A percentile compares a stretch with the other conserved stretches of the same genome.
phyloP scores from a whole-genome alignment of 1,284 basidiomycete species.

The Ganoderma meredithae region DNA sequence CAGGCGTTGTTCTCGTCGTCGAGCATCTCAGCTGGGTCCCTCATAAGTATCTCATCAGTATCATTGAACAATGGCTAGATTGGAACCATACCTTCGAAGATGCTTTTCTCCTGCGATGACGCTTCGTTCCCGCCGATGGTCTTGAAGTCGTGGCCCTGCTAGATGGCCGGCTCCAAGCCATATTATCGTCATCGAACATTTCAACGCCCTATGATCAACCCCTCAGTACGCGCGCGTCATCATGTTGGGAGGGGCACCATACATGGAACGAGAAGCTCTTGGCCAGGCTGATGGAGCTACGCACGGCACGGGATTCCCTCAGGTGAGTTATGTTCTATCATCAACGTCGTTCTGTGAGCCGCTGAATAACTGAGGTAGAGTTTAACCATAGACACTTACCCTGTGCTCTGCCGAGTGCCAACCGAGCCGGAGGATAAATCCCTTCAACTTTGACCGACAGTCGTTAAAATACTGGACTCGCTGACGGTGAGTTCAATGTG shows the following conservation, averaged over 20 bases:
- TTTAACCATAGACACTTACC: not conserved
- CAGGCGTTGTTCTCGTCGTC: constrained; percentile 32
- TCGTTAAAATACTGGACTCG: not conserved
- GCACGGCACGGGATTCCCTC: not conserved
- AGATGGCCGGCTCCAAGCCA: constrained; percentile 12
- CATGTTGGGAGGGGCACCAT: not conserved
- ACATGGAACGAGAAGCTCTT: constrained; percentile 7
- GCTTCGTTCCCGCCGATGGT: not conserved
- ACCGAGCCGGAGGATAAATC: constrained; percentile 12
- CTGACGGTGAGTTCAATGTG: not conserved
- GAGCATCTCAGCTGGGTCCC: constrained; percentile 28
- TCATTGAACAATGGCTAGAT: not conserved
- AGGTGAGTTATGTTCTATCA: not conserved
- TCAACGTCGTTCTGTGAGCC: not conserved
- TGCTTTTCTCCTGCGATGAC: not conserved
- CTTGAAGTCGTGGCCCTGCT: constrained; percentile 12
- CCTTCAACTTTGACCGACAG: constrained; percentile 10
- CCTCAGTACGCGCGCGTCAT: not conserved
- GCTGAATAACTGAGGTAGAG: not conserved
- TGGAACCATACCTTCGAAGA: not conserved
- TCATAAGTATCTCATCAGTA: not conserved
- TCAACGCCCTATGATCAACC: not conserved
- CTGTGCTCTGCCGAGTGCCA: not conserved
- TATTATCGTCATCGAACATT: constrained; percentile 10
- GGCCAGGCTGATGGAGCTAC: not conserved